Evolutionary conservation across 2,329 filamentous ascomycete species (phyloP).

Genomic region (Hymenoscyphus albidus): DNA sequence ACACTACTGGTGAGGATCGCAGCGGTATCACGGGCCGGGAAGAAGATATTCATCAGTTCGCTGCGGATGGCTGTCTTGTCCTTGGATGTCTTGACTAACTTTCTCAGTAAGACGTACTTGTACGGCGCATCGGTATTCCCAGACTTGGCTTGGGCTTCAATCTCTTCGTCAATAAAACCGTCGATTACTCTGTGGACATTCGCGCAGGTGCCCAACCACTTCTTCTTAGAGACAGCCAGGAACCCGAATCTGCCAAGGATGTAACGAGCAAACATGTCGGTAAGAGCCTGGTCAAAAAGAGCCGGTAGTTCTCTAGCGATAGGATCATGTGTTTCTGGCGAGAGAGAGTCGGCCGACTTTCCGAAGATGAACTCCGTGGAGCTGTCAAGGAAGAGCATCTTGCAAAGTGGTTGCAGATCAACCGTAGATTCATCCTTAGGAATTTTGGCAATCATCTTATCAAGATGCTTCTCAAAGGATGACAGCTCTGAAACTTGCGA

Average conservation of each 20-base stretch:
- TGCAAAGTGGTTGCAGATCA: slow-evolving; percentile 59
- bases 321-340: slow-evolving; percentile 8
- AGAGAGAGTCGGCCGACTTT: slow-evolving; percentile 33
- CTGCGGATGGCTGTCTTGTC: slow-evolving; percentile 39
- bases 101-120: slow-evolving; percentile 44
- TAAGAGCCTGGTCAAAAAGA: slow-evolving; percentile 15
- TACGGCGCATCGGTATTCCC: neutral
- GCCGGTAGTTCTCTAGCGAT: slow-evolving; percentile 10
- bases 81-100: slow-evolving; percentile 43
- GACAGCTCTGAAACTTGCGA: slow-evolving; percentile 46
- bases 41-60: slow-evolving; percentile 35
- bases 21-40: slow-evolving; percentile 41
- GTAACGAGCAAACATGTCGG: slow-evolving; percentile 13
- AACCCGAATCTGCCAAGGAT: slow-evolving; percentile 12
- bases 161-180: slow-evolving; percentile 17
- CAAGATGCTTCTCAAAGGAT: slow-evolving; percentile 57
- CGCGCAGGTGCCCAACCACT: slow-evolving; percentile 11
- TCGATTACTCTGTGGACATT: slow-evolving; percentile 17
- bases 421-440: slow-evolving; percentile 50
- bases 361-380: slow-evolving; percentile 19
- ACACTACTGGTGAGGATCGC: slow-evolving; percentile 38
- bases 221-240: slow-evolving; percentile 7
- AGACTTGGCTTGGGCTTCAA: neutral
- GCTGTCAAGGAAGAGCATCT: slow-evolving; percentile 60
- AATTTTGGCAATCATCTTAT: slow-evolving; percentile 52